phyloP scores from a whole-genome alignment of 2,329 filamentous ascomycete species.

The Pyrenophora graminea region DNA sequence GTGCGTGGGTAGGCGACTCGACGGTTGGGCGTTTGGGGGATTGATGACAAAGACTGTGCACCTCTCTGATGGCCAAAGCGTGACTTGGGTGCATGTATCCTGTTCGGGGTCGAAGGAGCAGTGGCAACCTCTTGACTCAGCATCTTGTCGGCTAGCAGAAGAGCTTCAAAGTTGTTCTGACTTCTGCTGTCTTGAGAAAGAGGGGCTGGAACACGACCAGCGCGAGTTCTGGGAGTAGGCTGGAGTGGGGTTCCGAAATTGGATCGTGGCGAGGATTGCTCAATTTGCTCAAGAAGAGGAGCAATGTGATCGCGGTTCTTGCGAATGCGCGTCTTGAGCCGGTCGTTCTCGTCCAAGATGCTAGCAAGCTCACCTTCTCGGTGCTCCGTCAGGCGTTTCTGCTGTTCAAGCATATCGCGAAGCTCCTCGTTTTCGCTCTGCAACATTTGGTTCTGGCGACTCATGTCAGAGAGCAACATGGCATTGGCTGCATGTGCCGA shows the following conservation, averaged over 20 bases:
- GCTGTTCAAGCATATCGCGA: conserved; percentile 68
- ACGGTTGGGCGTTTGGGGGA: conserved; percentile 74
- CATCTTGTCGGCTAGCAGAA: conserved; percentile 75
- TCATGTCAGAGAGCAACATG: conserved; percentile 54
- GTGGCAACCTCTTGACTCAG: conserved; percentile 77
- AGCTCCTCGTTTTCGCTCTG: conserved; percentile 68
- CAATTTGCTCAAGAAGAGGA: conserved; percentile 47
- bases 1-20: conserved; percentile 61
- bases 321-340: conserved; percentile 80
- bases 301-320: conserved; percentile 90
- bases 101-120: conserved; percentile 71
- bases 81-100: conserved; percentile 54
- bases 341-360: conserved; percentile 74
- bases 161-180: conserved; percentile 72
- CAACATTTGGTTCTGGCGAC: conserved; percentile 64
- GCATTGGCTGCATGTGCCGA: conserved; percentile 60
- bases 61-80: conserved; percentile 70
- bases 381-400: conserved; percentile 77
- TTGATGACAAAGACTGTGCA: conserved; percentile 80
- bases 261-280: conserved; percentile 70
- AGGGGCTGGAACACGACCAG: conserved; percentile 47
- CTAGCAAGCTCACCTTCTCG: conserved; percentile 73
- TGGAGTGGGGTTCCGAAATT: conserved; percentile 59
- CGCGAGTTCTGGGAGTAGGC: conserved; percentile 49
- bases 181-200: conserved; percentile 53